phyloP scores from a whole-genome alignment of 768 basidiomycete genomes.

The Tulasnella sp. region DNA sequence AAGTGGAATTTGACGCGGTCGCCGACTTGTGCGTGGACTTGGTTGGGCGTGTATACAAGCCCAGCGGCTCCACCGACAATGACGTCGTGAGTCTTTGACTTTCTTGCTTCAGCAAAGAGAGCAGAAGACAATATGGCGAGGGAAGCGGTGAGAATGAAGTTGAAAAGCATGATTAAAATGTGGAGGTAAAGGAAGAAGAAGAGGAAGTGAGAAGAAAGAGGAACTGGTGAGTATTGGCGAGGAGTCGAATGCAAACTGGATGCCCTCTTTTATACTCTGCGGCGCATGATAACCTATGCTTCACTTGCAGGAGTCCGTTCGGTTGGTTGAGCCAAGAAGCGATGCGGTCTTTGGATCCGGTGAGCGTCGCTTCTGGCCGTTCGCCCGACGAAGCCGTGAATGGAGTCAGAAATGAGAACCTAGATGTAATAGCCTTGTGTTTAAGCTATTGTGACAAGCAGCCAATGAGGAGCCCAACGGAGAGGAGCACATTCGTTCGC shows the following conservation, averaged over 20 bases:
- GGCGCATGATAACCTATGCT: not conserved
- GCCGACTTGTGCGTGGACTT: not conserved
- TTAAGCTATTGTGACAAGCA: not conserved
- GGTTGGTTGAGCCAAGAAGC: not conserved
- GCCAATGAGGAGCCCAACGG: not conserved
- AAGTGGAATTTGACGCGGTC: slow-evolving; percentile 18
- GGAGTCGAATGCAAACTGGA: not conserved
- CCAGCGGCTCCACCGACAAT: slow-evolving; percentile 20
- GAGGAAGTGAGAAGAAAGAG: not conserved
- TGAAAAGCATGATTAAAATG: slow-evolving; percentile 7
- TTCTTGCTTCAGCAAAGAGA: not conserved
- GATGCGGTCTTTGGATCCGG: not conserved
- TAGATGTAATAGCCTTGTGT: not conserved
- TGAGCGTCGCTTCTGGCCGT: not conserved
- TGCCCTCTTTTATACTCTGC: not conserved
- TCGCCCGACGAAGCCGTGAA: not conserved
- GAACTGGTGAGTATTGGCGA: not conserved
- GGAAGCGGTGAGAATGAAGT: not conserved
- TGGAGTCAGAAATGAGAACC: not conserved
- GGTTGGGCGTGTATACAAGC: slow-evolving; percentile 6
- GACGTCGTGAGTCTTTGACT: not conserved
- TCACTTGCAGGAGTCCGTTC: not conserved
- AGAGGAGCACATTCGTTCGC: not conserved
- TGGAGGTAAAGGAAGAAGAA: not conserved
- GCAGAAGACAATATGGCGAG: not conserved